Evolutionary conservation across 2,329 filamentous ascomycete genomes (phyloP).

Genomic region (Phaeosphaeriaceae sp.): DNA sequence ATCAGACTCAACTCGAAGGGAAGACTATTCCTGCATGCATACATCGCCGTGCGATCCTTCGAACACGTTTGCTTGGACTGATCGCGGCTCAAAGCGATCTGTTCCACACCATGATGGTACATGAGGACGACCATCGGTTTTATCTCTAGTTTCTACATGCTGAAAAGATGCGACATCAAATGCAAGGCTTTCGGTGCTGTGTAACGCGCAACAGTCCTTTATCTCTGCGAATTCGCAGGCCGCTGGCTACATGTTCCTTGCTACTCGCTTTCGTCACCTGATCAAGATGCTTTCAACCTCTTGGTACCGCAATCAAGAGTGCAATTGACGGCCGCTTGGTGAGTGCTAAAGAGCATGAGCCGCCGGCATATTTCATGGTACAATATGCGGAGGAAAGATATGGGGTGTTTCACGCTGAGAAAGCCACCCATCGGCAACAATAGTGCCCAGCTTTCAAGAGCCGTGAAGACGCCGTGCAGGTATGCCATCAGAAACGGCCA

Average conservation of each 20-base stretch:
- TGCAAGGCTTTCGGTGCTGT: background rate
- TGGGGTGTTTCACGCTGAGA: constrained; percentile 22
- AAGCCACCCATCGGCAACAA: constrained; percentile 17
- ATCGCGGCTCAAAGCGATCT: background rate
- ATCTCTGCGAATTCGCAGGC: background rate
- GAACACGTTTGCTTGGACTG: background rate
- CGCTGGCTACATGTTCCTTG: background rate
- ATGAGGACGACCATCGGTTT: background rate
- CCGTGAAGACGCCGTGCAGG: background rate
- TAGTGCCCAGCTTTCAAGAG: constrained; percentile 16
- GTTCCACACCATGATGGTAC: background rate
- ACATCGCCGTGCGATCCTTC: background rate
- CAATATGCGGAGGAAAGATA: constrained; percentile 15
- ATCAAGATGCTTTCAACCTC: background rate
- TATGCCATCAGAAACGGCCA: background rate
- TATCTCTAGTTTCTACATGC: background rate
- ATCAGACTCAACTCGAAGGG: background rate
- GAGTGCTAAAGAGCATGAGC: background rate
- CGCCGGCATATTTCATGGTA: background rate
- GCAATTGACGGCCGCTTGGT: background rate
- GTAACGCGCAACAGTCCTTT: background rate
- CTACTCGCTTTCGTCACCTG: background rate
- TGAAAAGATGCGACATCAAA: background rate
- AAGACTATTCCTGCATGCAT: background rate
- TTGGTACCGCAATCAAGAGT: background rate